These are phyloP conservation scores for Phytophthora kernoviae DNA, from an alignment of 352 stramenopile species.

Conservation along the genomic window DNA sequence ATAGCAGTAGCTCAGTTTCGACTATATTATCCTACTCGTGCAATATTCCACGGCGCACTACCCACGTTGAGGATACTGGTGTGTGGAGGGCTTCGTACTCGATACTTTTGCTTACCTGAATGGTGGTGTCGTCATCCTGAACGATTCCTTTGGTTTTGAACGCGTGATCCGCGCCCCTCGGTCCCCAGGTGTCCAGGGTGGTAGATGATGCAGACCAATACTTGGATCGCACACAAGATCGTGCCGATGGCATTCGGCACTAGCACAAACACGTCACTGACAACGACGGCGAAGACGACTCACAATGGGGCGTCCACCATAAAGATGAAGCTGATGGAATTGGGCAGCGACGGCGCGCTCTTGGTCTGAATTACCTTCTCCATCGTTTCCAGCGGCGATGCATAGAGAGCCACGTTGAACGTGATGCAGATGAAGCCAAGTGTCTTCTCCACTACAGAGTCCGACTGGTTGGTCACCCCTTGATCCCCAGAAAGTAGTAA, in stretches of 20 bases:
- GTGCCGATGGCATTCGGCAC: constrained; percentile 41
- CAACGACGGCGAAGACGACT: constrained; percentile 46
- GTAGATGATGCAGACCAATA: constrained; percentile 51
- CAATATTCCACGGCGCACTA: constrained; percentile 14
- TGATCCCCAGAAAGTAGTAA: constrained; percentile 41
- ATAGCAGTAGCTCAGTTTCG: too few relatives aligned
- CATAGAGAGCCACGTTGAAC: constrained; percentile 49
- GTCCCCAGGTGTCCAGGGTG: constrained; percentile 6
- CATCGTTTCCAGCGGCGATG: constrained; percentile 51
- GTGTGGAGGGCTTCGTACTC: constrained; percentile 18
- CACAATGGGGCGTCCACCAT: constrained; percentile 50
- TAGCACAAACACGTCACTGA: constrained; percentile 42
- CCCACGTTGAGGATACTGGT: constrained; percentile 8
- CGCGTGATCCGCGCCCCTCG: not conserved
- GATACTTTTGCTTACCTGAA: constrained; percentile 7
- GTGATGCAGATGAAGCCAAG: constrained; percentile 46
- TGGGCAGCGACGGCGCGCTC: constrained; percentile 47
- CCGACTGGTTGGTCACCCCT: constrained; percentile 27
- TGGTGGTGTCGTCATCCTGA: constrained; percentile 7
- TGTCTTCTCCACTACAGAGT: constrained; percentile 31
- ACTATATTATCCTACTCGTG: too few relatives aligned
- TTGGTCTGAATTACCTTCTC: constrained; percentile 43
- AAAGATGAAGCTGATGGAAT: constrained; percentile 44
- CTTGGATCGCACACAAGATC: constrained; percentile 40
- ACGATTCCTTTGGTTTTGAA: constrained; percentile 1